Conservation (phyloP, 371 early-diverging fungal species). For the Rhizopus microsporus region DNA sequence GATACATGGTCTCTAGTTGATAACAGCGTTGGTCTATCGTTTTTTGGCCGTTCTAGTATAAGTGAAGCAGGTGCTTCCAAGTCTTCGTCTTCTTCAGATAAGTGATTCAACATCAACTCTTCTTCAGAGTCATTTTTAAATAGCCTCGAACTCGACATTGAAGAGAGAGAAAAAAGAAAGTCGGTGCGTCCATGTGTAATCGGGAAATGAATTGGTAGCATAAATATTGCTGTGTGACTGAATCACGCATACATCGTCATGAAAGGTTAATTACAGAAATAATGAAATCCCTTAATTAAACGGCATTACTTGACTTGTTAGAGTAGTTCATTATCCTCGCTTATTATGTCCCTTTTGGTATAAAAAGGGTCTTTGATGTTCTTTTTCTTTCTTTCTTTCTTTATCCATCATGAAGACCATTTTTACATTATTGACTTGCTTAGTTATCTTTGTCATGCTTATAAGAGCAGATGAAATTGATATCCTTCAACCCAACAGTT, state of each 20-base stretch:
- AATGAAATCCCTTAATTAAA: too few species aligned
- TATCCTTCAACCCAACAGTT: constrained; percentile 26
- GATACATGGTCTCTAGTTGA: constrained; percentile 45
- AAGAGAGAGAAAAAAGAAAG: neutral
- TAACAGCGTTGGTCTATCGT: constrained; percentile 10
- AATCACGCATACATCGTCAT: too few species aligned
- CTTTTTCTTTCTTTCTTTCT: constrained; percentile 3
- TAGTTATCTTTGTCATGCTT: neutral
- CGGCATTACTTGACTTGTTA: too few species aligned
- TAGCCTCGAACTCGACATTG: constrained; percentile 25
- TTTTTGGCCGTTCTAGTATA: constrained; percentile 50
- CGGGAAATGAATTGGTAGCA: too few species aligned
- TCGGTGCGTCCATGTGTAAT: constrained; percentile 1
- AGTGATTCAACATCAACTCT: constrained; percentile 22
- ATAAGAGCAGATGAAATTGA: constrained; percentile 32
- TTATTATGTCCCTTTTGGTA: too few species aligned
- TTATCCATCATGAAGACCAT: neutral
- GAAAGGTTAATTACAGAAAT: too few species aligned
- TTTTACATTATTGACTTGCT: constrained; percentile 2
- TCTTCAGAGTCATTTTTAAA: constrained; percentile 17
- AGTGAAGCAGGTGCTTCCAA: constrained; percentile 67
- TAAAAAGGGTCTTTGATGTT: constrained; percentile 4
- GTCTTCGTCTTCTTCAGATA: constrained; percentile 23
- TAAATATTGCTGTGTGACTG: too few species aligned
- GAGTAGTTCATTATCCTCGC: too few species aligned